A percentile compares a stretch with the other conserved stretches of the same genome.
phyloP scores from a whole-genome alignment of 768 basidiomycete species.

The Pisolithus orientalis region DNA sequence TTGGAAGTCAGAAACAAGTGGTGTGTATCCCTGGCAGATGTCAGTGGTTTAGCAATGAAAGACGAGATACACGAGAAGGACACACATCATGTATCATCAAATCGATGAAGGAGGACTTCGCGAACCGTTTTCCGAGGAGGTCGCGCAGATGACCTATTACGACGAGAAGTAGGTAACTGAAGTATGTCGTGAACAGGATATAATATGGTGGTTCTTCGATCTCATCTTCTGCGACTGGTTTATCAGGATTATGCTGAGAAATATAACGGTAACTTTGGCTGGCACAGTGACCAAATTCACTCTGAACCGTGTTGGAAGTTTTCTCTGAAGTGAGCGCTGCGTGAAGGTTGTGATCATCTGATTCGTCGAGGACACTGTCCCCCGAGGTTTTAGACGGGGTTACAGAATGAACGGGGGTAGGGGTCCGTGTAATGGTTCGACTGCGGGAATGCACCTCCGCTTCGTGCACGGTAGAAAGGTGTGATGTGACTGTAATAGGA shows the following conservation, averaged over 20 bases:
- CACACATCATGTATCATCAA: conserved; percentile 80
- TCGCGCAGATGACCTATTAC: conserved; percentile 89
- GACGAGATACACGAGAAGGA: background rate
- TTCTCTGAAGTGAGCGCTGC: conserved; percentile 78
- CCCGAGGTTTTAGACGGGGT: conserved; percentile 71
- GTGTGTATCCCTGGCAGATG: conserved; percentile 77
- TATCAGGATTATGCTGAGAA: conserved; percentile 48
- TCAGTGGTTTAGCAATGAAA: conserved; percentile 1
- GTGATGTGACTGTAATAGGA: conserved; percentile 49
- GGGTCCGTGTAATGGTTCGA: conserved; percentile 42
- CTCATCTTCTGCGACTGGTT: conserved; percentile 44
- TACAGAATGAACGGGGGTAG: conserved; percentile 67
- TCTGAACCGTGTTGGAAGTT: conserved; percentile 70
- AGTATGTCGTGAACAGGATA: conserved; percentile 85
- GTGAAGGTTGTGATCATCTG: conserved; percentile 46
- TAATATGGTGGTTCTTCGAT: conserved; percentile 91
- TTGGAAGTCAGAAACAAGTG: conserved; percentile 96
- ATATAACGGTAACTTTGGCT: conserved; percentile 65
- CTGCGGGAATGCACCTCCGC: conserved; percentile 64
- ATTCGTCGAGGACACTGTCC: conserved; percentile 56
- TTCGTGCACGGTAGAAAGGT: conserved; percentile 53
- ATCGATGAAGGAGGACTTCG: conserved; percentile 65
- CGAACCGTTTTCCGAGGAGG: conserved; percentile 85
- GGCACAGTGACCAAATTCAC: conserved; percentile 89
- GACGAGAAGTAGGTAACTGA: conserved; percentile 91